Conservation (phyloP, 2,329 filamentous ascomycete genomes). For the Venturia effusa region DNA sequence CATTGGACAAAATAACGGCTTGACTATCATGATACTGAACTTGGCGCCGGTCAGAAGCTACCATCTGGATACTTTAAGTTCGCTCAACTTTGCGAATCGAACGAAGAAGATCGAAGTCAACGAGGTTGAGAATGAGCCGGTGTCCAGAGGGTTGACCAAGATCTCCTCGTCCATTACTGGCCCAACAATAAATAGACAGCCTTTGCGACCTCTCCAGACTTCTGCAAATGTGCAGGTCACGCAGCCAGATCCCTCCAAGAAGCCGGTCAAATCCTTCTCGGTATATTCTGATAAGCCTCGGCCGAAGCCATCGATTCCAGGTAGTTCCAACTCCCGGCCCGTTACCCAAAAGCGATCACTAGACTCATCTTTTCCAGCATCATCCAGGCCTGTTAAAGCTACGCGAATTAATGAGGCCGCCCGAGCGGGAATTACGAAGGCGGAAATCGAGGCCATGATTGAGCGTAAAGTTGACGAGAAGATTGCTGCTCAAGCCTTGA, state of each 20-base stretch:
- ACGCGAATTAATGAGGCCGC: conserved; percentile 26
- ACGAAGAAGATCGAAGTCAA: conserved; percentile 94
- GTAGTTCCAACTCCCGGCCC: background rate
- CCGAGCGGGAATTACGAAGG: conserved; percentile 36
- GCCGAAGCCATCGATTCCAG: background rate
- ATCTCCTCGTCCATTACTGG: conserved; percentile 24
- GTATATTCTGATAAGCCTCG: conserved; percentile 67
- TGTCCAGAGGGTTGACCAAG: conserved; percentile 47
- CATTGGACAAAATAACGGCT: conserved; percentile 85
- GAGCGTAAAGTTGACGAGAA: conserved; percentile 87
- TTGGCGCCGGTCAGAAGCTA: conserved; percentile 85
- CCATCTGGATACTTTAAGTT: conserved; percentile 86
- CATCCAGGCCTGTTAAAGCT: conserved; percentile 31
- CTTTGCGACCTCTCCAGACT: conserved; percentile 64
- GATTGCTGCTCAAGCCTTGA: conserved; percentile 60
- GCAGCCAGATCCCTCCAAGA: conserved; percentile 34
- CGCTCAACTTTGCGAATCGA: conserved; percentile 85
- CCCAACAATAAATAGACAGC: conserved; percentile 51
- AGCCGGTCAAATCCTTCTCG: conserved; percentile 72
- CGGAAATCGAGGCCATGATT: conserved; percentile 80
- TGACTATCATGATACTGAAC: conserved; percentile 95
- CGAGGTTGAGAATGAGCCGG: conserved; percentile 90
- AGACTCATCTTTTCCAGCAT: conserved; percentile 33
- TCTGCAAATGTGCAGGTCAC: conserved; percentile 3
- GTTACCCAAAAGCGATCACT: conserved; percentile 17